Percentiles rank a stretch among this genome's conserved stretches.
Evolutionary conservation across 768 basidiomycete species (phyloP).

Genomic region (Trametes meyenii): DNA sequence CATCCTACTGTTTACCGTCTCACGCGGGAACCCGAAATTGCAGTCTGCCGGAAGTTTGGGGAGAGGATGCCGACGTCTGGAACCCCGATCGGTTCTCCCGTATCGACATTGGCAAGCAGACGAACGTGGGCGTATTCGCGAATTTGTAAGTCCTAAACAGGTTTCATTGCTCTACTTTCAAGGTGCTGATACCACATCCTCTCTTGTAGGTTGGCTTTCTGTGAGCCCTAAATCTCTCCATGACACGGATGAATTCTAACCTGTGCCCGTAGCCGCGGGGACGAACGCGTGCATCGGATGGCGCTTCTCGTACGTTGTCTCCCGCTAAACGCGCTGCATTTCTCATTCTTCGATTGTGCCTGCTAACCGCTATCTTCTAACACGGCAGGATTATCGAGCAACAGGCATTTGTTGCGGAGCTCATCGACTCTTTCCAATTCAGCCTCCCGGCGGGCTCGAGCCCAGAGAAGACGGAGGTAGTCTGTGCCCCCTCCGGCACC

Average conservation of each 20-base stretch:
- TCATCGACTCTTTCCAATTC: slow-evolving; percentile 39
- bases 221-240: too few species aligned
- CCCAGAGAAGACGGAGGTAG: slow-evolving; percentile 30
- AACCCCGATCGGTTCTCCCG: slow-evolving; percentile 16
- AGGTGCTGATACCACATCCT: background rate
- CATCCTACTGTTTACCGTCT: background rate
- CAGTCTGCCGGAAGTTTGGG: slow-evolving; percentile 21
- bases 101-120: slow-evolving; percentile 12
- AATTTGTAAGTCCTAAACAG: slow-evolving; percentile 14
- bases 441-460: slow-evolving; percentile 25
- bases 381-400: slow-evolving; percentile 31
- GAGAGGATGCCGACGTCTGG: slow-evolving; percentile 21
- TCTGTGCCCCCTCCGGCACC: slow-evolving; percentile 30
- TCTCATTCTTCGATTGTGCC: too few species aligned
- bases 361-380: background rate
- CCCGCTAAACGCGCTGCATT: background rate
- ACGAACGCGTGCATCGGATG: slow-evolving; percentile 23
- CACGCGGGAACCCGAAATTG: background rate
- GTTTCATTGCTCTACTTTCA: background rate
- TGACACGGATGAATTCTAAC: too few species aligned
- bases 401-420: slow-evolving; percentile 35
- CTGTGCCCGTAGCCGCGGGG: slow-evolving; percentile 9
- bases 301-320: slow-evolving; percentile 20
- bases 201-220: too few species aligned
- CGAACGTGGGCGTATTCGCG: slow-evolving; percentile 20